Evolutionary conservation across 2,329 filamentous ascomycete species (phyloP).

Genomic region (Diaporthe sp.): DNA sequence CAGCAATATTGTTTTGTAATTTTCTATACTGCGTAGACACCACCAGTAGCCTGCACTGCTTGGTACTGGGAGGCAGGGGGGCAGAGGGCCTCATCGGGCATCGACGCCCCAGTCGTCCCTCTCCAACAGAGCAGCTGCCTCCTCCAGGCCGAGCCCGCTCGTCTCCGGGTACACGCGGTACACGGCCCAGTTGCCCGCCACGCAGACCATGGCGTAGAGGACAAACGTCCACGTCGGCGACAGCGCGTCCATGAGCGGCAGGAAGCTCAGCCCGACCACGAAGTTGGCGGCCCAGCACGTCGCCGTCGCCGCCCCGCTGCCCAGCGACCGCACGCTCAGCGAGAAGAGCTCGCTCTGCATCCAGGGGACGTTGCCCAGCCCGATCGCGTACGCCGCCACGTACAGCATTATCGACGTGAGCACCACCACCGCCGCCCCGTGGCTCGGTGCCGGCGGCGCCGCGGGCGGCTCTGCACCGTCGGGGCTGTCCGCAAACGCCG

Average conservation of each 20-base stretch:
- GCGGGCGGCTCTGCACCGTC: constrained; percentile 35
- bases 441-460: constrained; percentile 36
- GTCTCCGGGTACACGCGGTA: constrained; percentile 89
- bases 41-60: not conserved
- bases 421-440: constrained; percentile 64
- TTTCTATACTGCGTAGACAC: not conserved
- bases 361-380: constrained; percentile 94
- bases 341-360: constrained; percentile 95
- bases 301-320: constrained; percentile 78
- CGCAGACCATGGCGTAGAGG: constrained; percentile 80
- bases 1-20: not conserved
- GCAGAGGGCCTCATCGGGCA: not conserved
- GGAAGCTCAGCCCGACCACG: constrained; percentile 84
- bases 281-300: constrained; percentile 93
- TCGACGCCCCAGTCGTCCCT: constrained; percentile 75
- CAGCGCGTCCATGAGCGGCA: constrained; percentile 85
- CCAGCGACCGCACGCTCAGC: constrained; percentile 76
- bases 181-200: constrained; percentile 72
- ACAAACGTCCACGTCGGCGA: constrained; percentile 82
- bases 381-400: constrained; percentile 86
- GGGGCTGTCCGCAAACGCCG: not conserved
- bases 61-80: too few relatives aligned
- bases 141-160: constrained; percentile 82
- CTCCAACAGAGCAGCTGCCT: constrained; percentile 77
- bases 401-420: constrained; percentile 83